Evolutionary conservation across 129 eudicot genomes (phyloP).

Genomic region (Centella asiatica): DNA sequence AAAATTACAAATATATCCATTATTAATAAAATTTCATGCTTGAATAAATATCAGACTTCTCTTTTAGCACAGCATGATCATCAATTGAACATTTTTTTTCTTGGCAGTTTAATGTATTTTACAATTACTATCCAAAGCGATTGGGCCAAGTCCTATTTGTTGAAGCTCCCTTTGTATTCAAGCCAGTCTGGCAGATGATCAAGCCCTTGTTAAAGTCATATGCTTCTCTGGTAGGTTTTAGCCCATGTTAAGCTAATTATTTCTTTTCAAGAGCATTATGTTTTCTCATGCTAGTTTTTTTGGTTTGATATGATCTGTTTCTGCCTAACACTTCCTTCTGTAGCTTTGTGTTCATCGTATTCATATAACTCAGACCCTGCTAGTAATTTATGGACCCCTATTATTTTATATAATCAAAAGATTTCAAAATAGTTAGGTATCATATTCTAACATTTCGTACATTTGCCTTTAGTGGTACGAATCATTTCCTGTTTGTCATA

Average conservation of each 20-base stretch:
- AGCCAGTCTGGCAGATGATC: conserved; percentile 83
- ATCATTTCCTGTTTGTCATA: no score
- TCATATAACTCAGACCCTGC: no score
- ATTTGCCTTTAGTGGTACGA: no score
- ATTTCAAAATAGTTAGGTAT: no score
- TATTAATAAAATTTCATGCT: no score
- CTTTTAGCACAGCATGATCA: neutral
- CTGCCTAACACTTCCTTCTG: neutral
- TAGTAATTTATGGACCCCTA: no score
- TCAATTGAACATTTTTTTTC: no score
- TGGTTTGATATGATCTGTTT: neutral
- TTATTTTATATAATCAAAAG: no score
- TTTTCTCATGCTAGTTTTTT: neutral
- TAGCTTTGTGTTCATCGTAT: neutral
- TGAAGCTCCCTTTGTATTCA: conserved; percentile 88
- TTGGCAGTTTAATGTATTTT: conserved; percentile 87
- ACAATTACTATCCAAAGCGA: conserved; percentile 83
- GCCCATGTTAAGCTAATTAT: neutral
- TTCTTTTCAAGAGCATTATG: neutral
- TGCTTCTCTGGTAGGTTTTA: conserved; percentile 72
- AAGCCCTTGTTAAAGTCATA: conserved; percentile 74
- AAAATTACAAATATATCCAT: no score
- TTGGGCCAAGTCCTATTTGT: conserved; percentile 82
- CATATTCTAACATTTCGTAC: no score
- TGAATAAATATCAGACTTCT: neutral